phyloP scores from a whole-genome alignment of 2,329 filamentous ascomycete genomes.

The Neophaeococcomyces aloes region DNA sequence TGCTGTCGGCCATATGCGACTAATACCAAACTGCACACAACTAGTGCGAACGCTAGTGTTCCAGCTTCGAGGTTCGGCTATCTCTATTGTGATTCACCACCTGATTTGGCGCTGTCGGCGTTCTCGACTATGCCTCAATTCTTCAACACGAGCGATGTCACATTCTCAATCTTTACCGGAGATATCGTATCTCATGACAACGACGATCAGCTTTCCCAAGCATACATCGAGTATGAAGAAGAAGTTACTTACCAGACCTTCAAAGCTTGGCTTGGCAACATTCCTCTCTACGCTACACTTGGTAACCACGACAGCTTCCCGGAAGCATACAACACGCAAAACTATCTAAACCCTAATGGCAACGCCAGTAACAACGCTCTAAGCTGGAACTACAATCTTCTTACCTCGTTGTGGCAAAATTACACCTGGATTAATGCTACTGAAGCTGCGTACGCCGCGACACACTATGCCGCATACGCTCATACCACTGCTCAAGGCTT shows the following conservation, averaged over 20 bases:
- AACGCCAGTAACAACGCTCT: slow-evolving; percentile 15
- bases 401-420: slow-evolving; percentile 19
- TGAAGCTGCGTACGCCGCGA: slow-evolving; percentile 18
- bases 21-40: slow-evolving; percentile 16
- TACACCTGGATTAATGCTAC: slow-evolving; percentile 22
- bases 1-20: slow-evolving; percentile 23
- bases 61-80: slow-evolving; percentile 23
- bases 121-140: slow-evolving; percentile 20
- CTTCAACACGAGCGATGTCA: slow-evolving; percentile 18
- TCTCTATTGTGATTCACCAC: slow-evolving; percentile 22
- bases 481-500: slow-evolving; percentile 22
- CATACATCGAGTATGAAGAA: slow-evolving; percentile 24
- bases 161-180: slow-evolving; percentile 26
- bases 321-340: slow-evolving; percentile 19
- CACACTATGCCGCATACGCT: slow-evolving; percentile 21
- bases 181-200: slow-evolving; percentile 26
- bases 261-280: slow-evolving; percentile 22
- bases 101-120: slow-evolving; percentile 21
- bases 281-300: slow-evolving; percentile 23
- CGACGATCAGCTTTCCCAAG: slow-evolving; percentile 21
- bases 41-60: slow-evolving; percentile 16
- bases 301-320: slow-evolving; percentile 24
- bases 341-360: slow-evolving; percentile 15
- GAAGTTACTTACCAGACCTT: slow-evolving; percentile 22
- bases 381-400: slow-evolving; percentile 22